Conservation (phyloP, 2,329 filamentous ascomycete genomes). For the Stenocarpella maydis region DNA sequence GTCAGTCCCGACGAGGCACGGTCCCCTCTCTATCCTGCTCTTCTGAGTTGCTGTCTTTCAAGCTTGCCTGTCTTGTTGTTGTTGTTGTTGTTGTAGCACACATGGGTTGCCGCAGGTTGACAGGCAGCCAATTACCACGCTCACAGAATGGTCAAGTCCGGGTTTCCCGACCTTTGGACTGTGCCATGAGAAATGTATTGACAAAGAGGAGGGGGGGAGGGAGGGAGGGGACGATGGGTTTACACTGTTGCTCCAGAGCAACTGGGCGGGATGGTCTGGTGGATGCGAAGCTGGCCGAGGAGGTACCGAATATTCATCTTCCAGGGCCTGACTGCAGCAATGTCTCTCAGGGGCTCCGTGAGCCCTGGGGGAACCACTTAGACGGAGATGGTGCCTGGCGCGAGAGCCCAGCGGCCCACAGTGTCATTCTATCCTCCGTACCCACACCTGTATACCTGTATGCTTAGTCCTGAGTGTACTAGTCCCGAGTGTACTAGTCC, state of each 20-base stretch:
- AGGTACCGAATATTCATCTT: neutral
- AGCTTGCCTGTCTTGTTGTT: neutral
- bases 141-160: constrained; percentile 18
- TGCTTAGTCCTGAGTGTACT: no score
- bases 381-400: constrained; percentile 15
- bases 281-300: neutral
- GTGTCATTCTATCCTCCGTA: no score
- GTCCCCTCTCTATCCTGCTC: neutral
- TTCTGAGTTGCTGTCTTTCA: neutral
- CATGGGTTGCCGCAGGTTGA: neutral
- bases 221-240: constrained; percentile 12
- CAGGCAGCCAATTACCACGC: constrained; percentile 19
- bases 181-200: neutral
- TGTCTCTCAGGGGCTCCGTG: constrained; percentile 22
- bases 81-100: neutral
- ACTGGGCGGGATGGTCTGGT: neutral
- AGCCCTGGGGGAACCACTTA: constrained; percentile 16
- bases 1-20: constrained; percentile 8
- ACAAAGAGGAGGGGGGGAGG: constrained; percentile 9
- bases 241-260: constrained; percentile 16
- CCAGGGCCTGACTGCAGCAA: neutral
- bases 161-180: constrained; percentile 31
- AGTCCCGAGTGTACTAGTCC: no score
- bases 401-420: constrained; percentile 4
- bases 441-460: no score